Conservation (phyloP, 2,329 filamentous ascomycete genomes). For the Aulographum hederae region DNA sequence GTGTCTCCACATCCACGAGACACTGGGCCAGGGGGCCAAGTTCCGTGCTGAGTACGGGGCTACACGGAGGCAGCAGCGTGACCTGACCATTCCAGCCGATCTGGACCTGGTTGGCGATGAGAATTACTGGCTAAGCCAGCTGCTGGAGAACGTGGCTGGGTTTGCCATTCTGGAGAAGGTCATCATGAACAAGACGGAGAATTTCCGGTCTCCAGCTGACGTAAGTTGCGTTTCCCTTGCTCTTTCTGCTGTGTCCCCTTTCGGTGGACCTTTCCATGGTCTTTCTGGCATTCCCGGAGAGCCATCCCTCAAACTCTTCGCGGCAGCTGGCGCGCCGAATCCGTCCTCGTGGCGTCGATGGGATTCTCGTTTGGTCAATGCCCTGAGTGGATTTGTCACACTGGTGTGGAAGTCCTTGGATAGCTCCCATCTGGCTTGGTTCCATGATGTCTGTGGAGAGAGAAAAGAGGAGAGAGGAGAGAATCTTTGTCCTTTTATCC, state of each 20-base stretch:
- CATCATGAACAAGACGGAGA: constrained; percentile 72
- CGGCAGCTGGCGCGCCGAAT: no score
- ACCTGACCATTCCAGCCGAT: constrained; percentile 61
- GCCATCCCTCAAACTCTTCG: no score
- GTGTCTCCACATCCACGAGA: constrained; percentile 89
- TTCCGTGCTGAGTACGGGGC: constrained; percentile 85
- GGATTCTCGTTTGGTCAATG: not conserved
- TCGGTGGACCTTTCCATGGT: no score
- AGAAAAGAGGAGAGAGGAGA: no score
- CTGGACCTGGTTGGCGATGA: constrained; percentile 69
- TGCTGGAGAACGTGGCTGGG: constrained; percentile 84
- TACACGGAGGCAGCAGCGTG: constrained; percentile 79
- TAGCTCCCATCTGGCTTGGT: no score
- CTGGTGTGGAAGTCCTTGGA: no score
- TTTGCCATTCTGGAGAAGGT: constrained; percentile 94
- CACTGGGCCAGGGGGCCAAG: constrained; percentile 77
- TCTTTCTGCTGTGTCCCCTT: no score
- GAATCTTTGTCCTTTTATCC: no score
- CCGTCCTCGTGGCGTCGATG: no score
- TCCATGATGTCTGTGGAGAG: no score
- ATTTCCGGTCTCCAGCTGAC: constrained; percentile 66
- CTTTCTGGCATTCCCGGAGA: no score
- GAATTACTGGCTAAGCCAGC: constrained; percentile 66
- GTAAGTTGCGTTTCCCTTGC: constrained; percentile 28
- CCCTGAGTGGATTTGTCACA: not conserved